Evolutionary conservation across 2,329 filamentous ascomycete species (phyloP).

Genomic region (Emmonsiellopsis sp.): DNA sequence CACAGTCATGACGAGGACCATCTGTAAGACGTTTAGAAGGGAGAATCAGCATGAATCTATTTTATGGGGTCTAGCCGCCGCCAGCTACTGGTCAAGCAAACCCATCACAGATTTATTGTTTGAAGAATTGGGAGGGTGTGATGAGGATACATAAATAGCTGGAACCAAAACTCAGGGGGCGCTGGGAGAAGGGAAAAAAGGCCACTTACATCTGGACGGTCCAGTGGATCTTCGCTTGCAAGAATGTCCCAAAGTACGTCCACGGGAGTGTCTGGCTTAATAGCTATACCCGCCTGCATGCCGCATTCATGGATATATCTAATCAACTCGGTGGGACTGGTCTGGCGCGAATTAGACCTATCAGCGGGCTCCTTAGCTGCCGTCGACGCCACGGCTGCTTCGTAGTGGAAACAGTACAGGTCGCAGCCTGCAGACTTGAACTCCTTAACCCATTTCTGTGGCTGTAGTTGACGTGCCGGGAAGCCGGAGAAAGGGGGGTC

Average conservation of each 20-base stretch:
- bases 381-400: constrained; percentile 76
- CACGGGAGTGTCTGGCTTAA: constrained; percentile 85
- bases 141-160: background rate
- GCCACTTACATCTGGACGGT: constrained; percentile 73
- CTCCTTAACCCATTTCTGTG: constrained; percentile 95
- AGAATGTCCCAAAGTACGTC: constrained; percentile 89
- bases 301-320: constrained; percentile 81
- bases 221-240: constrained; percentile 60
- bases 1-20: constrained; percentile 98
- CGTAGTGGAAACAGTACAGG: constrained; percentile 99
- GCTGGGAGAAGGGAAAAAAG: background rate
- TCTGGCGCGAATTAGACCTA: constrained; percentile 56
- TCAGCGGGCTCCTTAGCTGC: constrained; percentile 71
- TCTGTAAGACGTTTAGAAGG: constrained; percentile 44
- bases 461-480: constrained; percentile 43
- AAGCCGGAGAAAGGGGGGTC: background rate
- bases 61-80: no score
- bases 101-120: background rate
- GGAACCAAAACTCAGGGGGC: background rate
- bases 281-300: constrained; percentile 85
- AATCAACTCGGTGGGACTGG: constrained; percentile 75
- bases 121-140: background rate
- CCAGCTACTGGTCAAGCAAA: no score
- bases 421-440: constrained; percentile 92
- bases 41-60: background rate